Conservation (phyloP, 768 basidiomycete species). For the Trametes elegans region DNA sequence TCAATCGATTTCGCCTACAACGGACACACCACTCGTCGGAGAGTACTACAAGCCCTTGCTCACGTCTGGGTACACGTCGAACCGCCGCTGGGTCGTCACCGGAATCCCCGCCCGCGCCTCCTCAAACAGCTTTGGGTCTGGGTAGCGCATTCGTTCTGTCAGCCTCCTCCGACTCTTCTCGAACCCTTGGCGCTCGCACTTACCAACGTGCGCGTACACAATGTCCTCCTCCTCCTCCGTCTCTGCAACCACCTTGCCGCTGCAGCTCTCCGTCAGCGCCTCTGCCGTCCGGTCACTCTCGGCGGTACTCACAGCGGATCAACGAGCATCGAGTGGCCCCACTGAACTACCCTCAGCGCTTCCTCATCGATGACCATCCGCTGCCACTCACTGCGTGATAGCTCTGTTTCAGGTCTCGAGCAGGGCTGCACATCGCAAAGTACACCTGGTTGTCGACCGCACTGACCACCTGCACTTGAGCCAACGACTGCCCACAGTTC, state of each 20-base stretch:
- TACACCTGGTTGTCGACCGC: constrained; percentile 98
- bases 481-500: background rate
- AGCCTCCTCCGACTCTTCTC: background rate
- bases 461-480: constrained; percentile 36
- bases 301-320: constrained; percentile 70
- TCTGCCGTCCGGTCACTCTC: background rate
- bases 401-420: constrained; percentile 72
- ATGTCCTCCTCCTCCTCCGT: constrained; percentile 79
- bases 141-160: constrained; percentile 24
- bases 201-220: constrained; percentile 78
- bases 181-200: constrained; percentile 28
- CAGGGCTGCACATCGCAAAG: constrained; percentile 94
- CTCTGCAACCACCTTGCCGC: constrained; percentile 72
- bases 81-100: constrained; percentile 87
- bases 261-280: constrained; percentile 30
- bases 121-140: constrained; percentile 60
- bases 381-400: constrained; percentile 78
- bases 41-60: constrained; percentile 33
- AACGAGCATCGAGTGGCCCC: constrained; percentile 90
- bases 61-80: constrained; percentile 89
- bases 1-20: background rate
- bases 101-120: constrained; percentile 82
- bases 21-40: no score
- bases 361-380: background rate
- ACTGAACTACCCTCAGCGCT: constrained; percentile 41